Conservation (phyloP, 1,139 yeast species). For the Kodamaea arcana region DNA sequence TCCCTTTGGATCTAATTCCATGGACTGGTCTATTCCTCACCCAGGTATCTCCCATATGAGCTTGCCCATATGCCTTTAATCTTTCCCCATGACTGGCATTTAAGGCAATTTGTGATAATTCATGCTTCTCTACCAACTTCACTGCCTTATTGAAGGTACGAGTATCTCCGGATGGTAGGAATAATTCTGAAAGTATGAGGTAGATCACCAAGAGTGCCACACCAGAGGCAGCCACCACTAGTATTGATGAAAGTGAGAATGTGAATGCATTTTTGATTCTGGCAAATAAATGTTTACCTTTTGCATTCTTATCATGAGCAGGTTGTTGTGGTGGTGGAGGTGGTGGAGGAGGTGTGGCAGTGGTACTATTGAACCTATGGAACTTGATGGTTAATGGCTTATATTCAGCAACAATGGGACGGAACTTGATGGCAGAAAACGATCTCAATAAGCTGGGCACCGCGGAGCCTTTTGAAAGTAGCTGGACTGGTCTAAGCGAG, state of each 20-base stretch:
- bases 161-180: constrained; percentile 89
- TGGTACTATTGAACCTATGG: constrained; percentile 17
- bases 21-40: constrained; percentile 82
- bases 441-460: constrained; percentile 4
- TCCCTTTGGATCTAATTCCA: constrained; percentile 51
- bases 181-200: constrained; percentile 69
- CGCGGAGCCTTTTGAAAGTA: constrained; percentile 2
- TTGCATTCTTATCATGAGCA: constrained; percentile 36
- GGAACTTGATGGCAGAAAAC: constrained; percentile 3
- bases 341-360: constrained; percentile 16
- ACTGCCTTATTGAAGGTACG: constrained; percentile 86
- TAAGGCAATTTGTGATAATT: constrained; percentile 54
- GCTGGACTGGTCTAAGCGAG: constrained; percentile 5
- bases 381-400: neutral
- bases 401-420: constrained; percentile 4
- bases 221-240: constrained; percentile 67
- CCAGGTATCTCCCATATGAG: constrained; percentile 63
- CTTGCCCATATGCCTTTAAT: constrained; percentile 80
- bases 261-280: constrained; percentile 54
- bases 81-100: constrained; percentile 53
- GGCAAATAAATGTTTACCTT: constrained; percentile 34
- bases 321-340: constrained; percentile 43
- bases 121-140: constrained; percentile 65
- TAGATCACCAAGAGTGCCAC: constrained; percentile 69
- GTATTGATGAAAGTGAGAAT: constrained; percentile 54